Evolutionary conservation across 306 rosid species (phyloP).

Genomic region (Trichosanthes cucumerina): DNA sequence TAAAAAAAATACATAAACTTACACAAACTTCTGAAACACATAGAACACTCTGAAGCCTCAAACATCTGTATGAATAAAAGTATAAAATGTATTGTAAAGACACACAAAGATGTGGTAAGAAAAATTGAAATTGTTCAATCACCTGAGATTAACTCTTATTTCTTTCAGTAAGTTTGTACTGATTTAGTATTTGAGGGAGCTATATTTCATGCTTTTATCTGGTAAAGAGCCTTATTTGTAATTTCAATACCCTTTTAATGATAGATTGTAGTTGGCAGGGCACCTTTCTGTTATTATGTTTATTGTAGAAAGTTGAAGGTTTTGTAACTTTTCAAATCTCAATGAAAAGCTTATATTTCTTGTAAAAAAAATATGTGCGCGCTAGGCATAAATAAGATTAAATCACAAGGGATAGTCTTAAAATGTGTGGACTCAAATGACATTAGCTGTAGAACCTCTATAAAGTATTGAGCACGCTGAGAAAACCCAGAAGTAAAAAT

Average conservation of each 20-base stretch:
- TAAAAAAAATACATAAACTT: constrained; percentile 21
- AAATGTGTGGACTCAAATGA: background rate
- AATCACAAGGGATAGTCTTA: background rate
- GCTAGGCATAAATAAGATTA: background rate
- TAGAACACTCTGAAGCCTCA: constrained; percentile 61
- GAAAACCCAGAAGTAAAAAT: background rate
- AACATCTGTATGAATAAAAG: constrained; percentile 42
- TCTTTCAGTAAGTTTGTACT: background rate
- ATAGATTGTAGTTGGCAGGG: background rate
- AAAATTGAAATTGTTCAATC: background rate
- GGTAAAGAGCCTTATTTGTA: background rate
- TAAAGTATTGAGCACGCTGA: background rate
- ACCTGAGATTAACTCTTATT: background rate
- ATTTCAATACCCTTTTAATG: background rate
- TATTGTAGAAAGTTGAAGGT: background rate
- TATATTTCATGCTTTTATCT: background rate
- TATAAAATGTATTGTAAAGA: background rate
- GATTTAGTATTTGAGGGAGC: background rate
- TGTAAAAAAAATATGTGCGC: background rate
- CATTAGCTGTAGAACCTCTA: background rate
- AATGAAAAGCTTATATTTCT: background rate
- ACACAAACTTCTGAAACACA: constrained; percentile 58
- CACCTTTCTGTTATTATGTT: background rate
- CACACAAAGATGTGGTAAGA: background rate
- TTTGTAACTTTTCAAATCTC: background rate